Conservation (phyloP, 768 basidiomycete genomes). For the Baorangia bicolor region DNA sequence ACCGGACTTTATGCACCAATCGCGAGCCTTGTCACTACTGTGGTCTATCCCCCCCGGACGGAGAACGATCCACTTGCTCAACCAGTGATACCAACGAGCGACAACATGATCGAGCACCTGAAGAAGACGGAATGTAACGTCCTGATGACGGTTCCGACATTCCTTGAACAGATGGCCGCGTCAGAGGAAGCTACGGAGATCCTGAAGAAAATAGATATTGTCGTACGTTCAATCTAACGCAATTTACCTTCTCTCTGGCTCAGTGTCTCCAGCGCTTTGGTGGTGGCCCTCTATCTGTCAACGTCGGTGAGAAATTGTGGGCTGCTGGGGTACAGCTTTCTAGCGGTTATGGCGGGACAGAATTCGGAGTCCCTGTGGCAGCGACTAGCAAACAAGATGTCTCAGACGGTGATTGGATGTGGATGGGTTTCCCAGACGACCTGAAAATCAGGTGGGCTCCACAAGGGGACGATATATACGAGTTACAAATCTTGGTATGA, state of each 20-base stretch:
- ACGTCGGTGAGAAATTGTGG: constrained; percentile 34
- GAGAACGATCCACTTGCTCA: constrained; percentile 15
- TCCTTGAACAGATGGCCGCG: constrained; percentile 38
- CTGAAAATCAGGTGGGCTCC: constrained; percentile 30
- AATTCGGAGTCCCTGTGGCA: constrained; percentile 17
- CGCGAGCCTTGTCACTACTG: constrained; percentile 9
- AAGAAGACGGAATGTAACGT: constrained; percentile 27
- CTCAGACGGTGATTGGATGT: constrained; percentile 35
- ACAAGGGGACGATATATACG: constrained; percentile 35
- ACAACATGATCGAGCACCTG: constrained; percentile 39
- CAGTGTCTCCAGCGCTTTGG: constrained; percentile 31
- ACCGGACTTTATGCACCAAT: constrained; percentile 21
- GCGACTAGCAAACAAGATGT: constrained; percentile 2
- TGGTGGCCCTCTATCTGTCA: constrained; percentile 39
- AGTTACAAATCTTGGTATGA: constrained; percentile 39
- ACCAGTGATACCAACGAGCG: constrained; percentile 40
- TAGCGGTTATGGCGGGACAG: constrained; percentile 39
- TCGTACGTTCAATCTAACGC: constrained; percentile 26
- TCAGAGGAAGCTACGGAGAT: constrained; percentile 24
- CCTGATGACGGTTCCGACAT: constrained; percentile 38
- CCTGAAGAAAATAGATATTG: constrained; percentile 24
- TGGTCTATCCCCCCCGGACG: constrained; percentile 30
- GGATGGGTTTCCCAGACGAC: constrained; percentile 29
- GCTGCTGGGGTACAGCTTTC: constrained; percentile 34
- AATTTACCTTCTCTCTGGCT: not conserved